Evolutionary conservation across 2,329 filamentous ascomycete species (phyloP), one percentile per base, ranked within the genome.

Genomic region (Colletotrichum camelliae): DNA sequence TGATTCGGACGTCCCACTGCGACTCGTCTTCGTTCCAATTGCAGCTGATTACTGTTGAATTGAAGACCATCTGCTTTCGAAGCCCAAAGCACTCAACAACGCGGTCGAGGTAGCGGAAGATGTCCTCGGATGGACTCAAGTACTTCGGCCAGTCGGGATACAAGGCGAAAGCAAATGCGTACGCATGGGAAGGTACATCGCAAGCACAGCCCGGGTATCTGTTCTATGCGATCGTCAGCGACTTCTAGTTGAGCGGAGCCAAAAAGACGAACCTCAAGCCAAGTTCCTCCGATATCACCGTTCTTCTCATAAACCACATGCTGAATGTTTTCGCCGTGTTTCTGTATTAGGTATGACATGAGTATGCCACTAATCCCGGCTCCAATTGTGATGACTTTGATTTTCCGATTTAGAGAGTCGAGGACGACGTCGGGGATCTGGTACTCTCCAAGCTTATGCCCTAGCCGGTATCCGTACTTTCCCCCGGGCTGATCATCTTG

Each of bases 51-150:
- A 52, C 43, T 52, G 43, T 52, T 13, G 43, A 52, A 1, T 52
- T 21, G 3, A 52, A 21, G 1, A 13, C n/a, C 43, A 52, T 52
- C n/a, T 52, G 43, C n/a, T 52, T 52, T 52, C 43, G 43, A 4
- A 52, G 43, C 10, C 43, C n/a, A 3, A 52, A 52, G n/a, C 43
- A 52, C n/a, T 52, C 43, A 52, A 52, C 43, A 21, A 52, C n/a
- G 43, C 43, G 43, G 43, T 52, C 43, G n/a, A 52, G 43, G 43
- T 52, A 52, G n/a, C 43, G 43, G 43, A 52, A 52, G 43, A 52
- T 52, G 43, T 52, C 43, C 43, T 52, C 43, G 10, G 43, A 52
- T 21, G 43, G 43, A 13, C 43, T 52, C 1, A 52, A 52, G 43
- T 52, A 52, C n/a, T 52, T 52, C 13, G 43, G 43, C 43, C 43